Base-by-base conservation (phyloP, 2,329 filamentous ascomycete genomes). In the Davidsoniella eucalypti region DNA sequence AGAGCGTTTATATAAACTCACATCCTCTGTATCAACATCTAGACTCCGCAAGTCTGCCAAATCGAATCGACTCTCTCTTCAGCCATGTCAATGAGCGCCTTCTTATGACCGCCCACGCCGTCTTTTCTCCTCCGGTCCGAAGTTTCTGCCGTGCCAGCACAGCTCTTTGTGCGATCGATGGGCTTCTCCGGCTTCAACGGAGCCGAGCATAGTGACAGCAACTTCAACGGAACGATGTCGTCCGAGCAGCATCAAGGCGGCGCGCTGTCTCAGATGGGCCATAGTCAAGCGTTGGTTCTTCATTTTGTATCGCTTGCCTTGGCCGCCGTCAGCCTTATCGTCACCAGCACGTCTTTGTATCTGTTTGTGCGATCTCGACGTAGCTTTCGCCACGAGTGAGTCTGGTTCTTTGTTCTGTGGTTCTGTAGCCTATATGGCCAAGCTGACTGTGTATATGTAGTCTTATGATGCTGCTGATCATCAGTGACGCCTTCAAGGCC, bases 321-420 rank as follows among this genome's bases (percentile, higher is more conserved):
- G 21, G 65, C 69, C 3, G 63, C 67, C 1, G 53, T 78, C 55
- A 84, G 80, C 57, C 65, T 84, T 29, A 49, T 71, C 2, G 68
- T 75, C 9, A 73, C 72, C 0, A 57, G 77, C 5, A 59, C 75
- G 26, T 71, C 78, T 2, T 71, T 82, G 39, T 83, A 81, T 64
- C 87, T 80, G 78, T 87, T 88, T 59, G 67, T 76, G 52, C 72
- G 76, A 54, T 87, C 87, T 80, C 72, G 76, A 56, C 73, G 82
- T 58, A 78, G 73, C 55, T 88, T 87, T 61, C 75, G 84, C 43
- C 82, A 87, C 61, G 77, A 81, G 78, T 80, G 65, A 65, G 75
- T 65, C 54, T 26, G 17, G 41, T 37, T 14, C 39, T 16, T 29
- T 16, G 21, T 25, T 38, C 7, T 29, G 14, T 33, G 4, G 23